Evolutionary conservation across 345 rosid genomes (phyloP).

Genomic region (Noccaea caerulescens): DNA sequence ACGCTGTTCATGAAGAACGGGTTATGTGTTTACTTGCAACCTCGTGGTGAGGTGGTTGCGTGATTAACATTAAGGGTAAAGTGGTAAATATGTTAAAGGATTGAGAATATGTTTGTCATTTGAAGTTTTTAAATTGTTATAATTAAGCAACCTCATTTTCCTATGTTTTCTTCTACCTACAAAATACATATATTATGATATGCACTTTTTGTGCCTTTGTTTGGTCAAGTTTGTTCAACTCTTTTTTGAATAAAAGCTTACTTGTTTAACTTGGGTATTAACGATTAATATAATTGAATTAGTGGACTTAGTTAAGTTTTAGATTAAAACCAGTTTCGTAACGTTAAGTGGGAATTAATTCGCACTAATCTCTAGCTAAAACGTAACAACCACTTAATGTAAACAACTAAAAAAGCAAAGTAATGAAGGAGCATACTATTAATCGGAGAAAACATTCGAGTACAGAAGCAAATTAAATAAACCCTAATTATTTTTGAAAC

Average conservation of each 20-base stretch:
- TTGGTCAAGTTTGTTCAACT: constrained; percentile 39
- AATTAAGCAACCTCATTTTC: constrained; percentile 28
- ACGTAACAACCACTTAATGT: background rate
- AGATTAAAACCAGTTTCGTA: constrained; percentile 12
- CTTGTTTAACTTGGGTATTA: background rate
- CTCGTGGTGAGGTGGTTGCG: constrained; percentile 50
- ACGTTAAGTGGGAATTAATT: constrained; percentile 33
- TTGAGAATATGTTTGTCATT: constrained; percentile 32
- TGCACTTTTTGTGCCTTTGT: constrained; percentile 41
- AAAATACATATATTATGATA: constrained; percentile 19
- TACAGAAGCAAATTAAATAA: constrained; percentile 9
- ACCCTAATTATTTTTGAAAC: constrained; percentile 20
- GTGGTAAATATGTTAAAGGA: constrained; percentile 22
- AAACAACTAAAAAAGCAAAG: constrained; percentile 4
- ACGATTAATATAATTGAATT: background rate
- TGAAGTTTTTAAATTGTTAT: background rate
- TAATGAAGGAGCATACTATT: background rate
- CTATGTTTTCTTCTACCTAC: constrained; percentile 37
- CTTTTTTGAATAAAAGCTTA: constrained; percentile 33
- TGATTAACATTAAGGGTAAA: constrained; percentile 8
- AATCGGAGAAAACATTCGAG: background rate
- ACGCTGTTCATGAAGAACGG: constrained; percentile 92
- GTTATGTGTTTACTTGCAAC: constrained; percentile 71
- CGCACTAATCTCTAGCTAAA: constrained; percentile 3
- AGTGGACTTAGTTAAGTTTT: background rate